Percentiles rank a stretch among this genome's conserved stretches.
Conservation (phyloP, 345 rosid species). For the Eutrema japonicum region DNA sequence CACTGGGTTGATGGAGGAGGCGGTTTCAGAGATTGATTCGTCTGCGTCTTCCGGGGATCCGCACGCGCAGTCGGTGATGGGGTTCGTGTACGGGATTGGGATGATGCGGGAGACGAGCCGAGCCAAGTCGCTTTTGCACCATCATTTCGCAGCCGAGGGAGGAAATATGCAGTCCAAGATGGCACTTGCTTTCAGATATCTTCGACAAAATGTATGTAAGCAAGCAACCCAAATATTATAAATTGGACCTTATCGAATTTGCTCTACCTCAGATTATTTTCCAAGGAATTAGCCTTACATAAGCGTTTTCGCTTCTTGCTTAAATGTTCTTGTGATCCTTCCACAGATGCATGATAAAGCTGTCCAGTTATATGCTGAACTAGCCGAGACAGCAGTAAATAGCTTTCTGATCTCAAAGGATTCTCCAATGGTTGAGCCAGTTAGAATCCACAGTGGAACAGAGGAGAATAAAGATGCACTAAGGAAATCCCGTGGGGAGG, state of each 20-base stretch:
- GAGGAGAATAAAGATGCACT: slow-evolving; percentile 90
- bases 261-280: too few relatives aligned
- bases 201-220: slow-evolving; percentile 91
- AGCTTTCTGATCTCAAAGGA: slow-evolving; percentile 90
- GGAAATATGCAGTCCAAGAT: slow-evolving; percentile 89
- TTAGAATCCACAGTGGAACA: slow-evolving; percentile 90
- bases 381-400: slow-evolving; percentile 86
- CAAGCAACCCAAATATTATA: neutral
- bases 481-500: slow-evolving; percentile 87
- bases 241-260: too few relatives aligned
- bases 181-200: slow-evolving; percentile 88
- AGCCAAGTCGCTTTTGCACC: slow-evolving; percentile 72
- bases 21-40: slow-evolving; percentile 60
- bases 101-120: slow-evolving; percentile 66
- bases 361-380: slow-evolving; percentile 72
- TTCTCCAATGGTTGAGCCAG: slow-evolving; percentile 76
- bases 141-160: slow-evolving; percentile 68
- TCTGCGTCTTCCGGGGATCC: slow-evolving; percentile 63
- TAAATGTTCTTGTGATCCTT: slow-evolving; percentile 12
- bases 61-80: slow-evolving; percentile 72
- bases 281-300: neutral
- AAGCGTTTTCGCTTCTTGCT: neutral
- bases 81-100: slow-evolving; percentile 70
- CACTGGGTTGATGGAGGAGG: slow-evolving; percentile 65
- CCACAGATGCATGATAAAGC: slow-evolving; percentile 86